Conservation (phyloP, 179 eudicot genomes). For the Monotropa hypopitys region DNA sequence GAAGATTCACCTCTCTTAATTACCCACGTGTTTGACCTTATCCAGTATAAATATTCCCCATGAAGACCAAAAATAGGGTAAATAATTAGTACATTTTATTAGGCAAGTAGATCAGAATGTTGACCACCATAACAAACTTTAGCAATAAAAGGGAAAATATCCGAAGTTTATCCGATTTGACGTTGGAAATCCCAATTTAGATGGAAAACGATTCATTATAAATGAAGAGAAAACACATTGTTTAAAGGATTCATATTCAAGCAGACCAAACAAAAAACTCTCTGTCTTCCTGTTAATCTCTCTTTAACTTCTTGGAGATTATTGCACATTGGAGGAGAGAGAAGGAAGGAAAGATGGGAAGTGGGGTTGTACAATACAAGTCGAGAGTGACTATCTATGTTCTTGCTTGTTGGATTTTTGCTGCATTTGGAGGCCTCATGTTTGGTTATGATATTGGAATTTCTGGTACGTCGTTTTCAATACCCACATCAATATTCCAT, state of each 20-base stretch:
- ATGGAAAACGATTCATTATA: not conserved
- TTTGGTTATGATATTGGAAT: slow-evolving; percentile 14
- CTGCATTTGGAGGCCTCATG: slow-evolving; percentile 13
- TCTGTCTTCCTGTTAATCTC: not conserved
- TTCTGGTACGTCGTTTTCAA: not conserved
- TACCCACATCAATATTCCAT: not conserved
- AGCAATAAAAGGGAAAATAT: not conserved
- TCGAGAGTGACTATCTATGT: slow-evolving; percentile 7
- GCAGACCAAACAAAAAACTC: not conserved
- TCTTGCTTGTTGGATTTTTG: slow-evolving; percentile 6
- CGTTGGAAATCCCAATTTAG: not conserved
- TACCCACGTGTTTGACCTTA: not conserved
- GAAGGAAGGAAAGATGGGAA: not conserved
- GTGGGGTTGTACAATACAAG: not conserved
- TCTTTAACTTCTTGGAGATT: not conserved
- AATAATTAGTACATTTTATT: too few species aligned
- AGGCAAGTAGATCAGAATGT: not conserved
- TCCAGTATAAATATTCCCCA: not conserved
- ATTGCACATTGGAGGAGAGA: not conserved
- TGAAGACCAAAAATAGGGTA: not conserved
- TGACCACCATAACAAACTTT: not conserved
- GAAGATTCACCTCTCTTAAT: not conserved
- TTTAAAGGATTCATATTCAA: too few species aligned
- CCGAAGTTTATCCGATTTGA: not conserved
- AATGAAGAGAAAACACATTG: not conserved